These are phyloP conservation scores for Prunus mume DNA, from an alignment of 306 rosid species.

Conservation along the genomic window DNA sequence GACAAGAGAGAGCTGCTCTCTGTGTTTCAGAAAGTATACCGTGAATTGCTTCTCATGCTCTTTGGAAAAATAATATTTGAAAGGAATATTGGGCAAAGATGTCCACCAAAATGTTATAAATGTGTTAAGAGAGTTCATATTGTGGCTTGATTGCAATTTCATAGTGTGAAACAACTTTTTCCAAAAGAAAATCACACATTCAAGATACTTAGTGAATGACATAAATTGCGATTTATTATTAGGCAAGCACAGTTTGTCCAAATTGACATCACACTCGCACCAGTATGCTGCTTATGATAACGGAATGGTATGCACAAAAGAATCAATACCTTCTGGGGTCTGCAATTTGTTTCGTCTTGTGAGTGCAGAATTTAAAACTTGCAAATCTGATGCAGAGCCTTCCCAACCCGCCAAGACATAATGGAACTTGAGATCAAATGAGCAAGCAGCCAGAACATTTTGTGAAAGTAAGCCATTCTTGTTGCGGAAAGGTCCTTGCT, in stretches of 20 bases:
- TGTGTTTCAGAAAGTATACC: not conserved
- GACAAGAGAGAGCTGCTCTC: not conserved
- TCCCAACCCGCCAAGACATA: conserved; percentile 97
- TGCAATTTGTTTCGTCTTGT: conserved; percentile 65
- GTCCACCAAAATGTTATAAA: not conserved
- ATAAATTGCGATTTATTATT: not conserved
- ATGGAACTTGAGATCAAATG: conserved; percentile 84
- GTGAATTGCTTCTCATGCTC: not conserved
- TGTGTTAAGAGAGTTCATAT: not conserved
- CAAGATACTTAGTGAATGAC: not conserved
- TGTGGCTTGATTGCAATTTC: not conserved
- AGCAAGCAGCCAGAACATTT: conserved; percentile 79
- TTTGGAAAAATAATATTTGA: too few relatives aligned
- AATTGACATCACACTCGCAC: too few relatives aligned
- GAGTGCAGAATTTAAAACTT: conserved; percentile 79
- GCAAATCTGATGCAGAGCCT: conserved; percentile 85
- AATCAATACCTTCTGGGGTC: conserved; percentile 69
- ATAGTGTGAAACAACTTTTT: not conserved
- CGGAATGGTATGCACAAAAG: too few relatives aligned
- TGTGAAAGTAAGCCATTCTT: conserved; percentile 83
- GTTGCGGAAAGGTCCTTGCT: conserved; percentile 95
- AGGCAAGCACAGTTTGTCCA: too few relatives aligned
- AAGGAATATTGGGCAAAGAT: not conserved
- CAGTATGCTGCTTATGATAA: not conserved
- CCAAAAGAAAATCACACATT: not conserved